Conservation (phyloP, 1,139 yeast genomes). For the Suhomyces bokatorum region DNA sequence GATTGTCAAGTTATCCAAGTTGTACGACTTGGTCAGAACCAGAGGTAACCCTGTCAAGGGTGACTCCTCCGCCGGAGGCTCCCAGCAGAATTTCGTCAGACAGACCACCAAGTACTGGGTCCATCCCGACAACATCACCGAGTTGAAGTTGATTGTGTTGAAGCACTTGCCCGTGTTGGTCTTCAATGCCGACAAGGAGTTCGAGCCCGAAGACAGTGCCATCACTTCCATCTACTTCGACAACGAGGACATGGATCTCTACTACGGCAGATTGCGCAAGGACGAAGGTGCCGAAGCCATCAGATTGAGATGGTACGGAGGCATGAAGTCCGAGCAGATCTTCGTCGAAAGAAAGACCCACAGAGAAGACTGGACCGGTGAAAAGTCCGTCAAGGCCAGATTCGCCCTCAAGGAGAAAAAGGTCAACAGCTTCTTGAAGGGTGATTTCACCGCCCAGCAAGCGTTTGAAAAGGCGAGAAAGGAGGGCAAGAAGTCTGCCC, state of each 20-base stretch:
- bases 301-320: conserved; percentile 98
- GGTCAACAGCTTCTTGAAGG: conserved; percentile 79
- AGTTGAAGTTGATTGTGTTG: conserved; percentile 83
- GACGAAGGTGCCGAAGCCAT: conserved; percentile 99
- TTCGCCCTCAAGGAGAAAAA: conserved; percentile 89
- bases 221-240: conserved; percentile 96
- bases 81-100: conserved; percentile 95
- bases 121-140: conserved; percentile 98
- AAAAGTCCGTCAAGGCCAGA: conserved; percentile 95
- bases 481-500: conserved; percentile 82
- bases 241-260: conserved; percentile 82
- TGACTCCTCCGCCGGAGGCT: conserved; percentile 94
- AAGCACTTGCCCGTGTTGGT: conserved; percentile 96
- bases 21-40: conserved; percentile 91
- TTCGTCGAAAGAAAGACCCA: conserved; percentile 97
- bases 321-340: conserved; percentile 88
- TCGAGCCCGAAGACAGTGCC: conserved; percentile 91
- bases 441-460: conserved; percentile 82
- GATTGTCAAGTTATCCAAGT: conserved; percentile 83
- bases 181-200: conserved; percentile 93
- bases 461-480: conserved; percentile 90
- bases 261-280: conserved; percentile 90
- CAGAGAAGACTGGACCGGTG: conserved; percentile 99
- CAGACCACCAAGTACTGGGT: conserved; percentile 99
- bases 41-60: conserved; percentile 94